Evolutionary conservation across 352 stramenopile genomes (phyloP), one percentile per base, ranked within the genome.

Genomic region (Halophytophthora polymorphica): DNA sequence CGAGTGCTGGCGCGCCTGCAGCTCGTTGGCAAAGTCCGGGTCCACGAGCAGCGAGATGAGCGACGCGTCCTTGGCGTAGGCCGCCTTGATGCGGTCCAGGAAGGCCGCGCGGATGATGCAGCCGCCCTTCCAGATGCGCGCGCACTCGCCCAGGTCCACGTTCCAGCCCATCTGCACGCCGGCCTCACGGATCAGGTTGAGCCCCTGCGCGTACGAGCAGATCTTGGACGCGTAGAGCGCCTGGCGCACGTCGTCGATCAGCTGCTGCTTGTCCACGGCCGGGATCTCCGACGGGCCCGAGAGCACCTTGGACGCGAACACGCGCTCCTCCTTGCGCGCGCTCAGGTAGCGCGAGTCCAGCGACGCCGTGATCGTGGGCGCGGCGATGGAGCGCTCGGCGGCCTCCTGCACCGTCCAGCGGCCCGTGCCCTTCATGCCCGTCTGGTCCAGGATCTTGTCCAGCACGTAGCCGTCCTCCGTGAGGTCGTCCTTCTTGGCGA

Each of bases 41-140:
- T 99, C 97, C 39, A 99, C 75, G n/a, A 99, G 80, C 35, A 99
- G 77, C 61, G 97, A 98, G 58, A 95, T 84, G 29, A 99, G 83
- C 23, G 83, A 70, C n/a, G 83, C 49, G 72, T 99, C 86, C 54
- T 88, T 88, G 40, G 67, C 52, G 69, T 98, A 97, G 18, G 97
- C 97, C 44, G 77, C 68, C 67, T 97, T 97, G 76, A 99, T 99
- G 69, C 97, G 90, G 77, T 98, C 93, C 22, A 99, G 77, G 58
- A 99, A 96, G 34, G 79, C 83, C 19, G 97, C 97, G 51, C 97
- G 95, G 64, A 99, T 99, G 71, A 99, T 99, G 83, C 97, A 99
- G 40, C 97, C 97, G 53, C 97, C 97, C 71, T 98, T 98, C 97
- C 97, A 99, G 87, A 99, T 99, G 53, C 93, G 86, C 17, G 95